These are phyloP conservation scores for Pseudopyricularia javanii DNA, from an alignment of 2,329 filamentous ascomycete species.

Conservation along the genomic window DNA sequence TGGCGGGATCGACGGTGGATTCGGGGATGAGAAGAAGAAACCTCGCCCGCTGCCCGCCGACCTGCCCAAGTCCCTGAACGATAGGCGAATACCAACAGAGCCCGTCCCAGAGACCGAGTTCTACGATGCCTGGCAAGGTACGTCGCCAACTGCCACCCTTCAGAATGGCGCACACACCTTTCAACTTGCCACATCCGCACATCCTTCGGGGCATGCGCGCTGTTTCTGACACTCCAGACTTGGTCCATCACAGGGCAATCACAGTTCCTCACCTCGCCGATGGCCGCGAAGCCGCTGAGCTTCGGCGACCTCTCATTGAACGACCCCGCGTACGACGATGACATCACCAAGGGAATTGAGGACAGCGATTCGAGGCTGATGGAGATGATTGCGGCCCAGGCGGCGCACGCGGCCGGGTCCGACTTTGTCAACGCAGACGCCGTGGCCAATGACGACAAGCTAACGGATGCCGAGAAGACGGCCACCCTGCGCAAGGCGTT, in stretches of 20 bases:
- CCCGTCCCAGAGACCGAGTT: conserved; percentile 80
- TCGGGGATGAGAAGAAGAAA: conserved; percentile 19
- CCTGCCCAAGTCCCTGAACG: conserved; percentile 82
- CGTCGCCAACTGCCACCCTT: too few species aligned
- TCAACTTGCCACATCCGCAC: too few species aligned
- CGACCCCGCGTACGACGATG: conserved; percentile 62
- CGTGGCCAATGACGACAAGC: conserved; percentile 60
- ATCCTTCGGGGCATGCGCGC: conserved; percentile 2
- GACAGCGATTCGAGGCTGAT: conserved; percentile 83
- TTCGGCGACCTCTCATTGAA: conserved; percentile 76
- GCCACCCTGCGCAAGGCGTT: conserved; percentile 74
- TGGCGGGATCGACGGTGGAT: conserved; percentile 4
- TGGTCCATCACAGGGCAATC: conserved; percentile 59
- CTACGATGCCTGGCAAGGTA: conserved; percentile 97
- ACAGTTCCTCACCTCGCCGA: conserved; percentile 81
- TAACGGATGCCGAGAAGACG: conserved; percentile 66
- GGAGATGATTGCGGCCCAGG: conserved; percentile 92
- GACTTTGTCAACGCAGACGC: conserved; percentile 69
- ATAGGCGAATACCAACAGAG: conserved; percentile 58
- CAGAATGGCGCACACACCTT: too few species aligned
- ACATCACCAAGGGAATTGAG: conserved; percentile 40
- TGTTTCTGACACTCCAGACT: neutral
- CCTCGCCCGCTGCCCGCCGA: conserved; percentile 60
- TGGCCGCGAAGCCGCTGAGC: conserved; percentile 69
- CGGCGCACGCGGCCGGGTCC: conserved; percentile 65